phyloP scores from a whole-genome alignment of 768 basidiomycete species.

The Antrodiella citrinella region DNA sequence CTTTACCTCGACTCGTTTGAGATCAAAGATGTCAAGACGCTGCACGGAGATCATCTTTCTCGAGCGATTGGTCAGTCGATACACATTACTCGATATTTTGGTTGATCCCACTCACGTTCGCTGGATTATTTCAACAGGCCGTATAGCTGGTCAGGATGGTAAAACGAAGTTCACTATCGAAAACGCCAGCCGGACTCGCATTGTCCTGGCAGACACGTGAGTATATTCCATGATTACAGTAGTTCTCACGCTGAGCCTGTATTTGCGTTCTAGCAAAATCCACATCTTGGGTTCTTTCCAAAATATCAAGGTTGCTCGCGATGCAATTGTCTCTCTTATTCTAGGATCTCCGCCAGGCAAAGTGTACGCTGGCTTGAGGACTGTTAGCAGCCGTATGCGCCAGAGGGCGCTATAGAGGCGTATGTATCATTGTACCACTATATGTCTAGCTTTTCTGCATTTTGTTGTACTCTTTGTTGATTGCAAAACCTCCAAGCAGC shows the following conservation, averaged over 20 bases:
- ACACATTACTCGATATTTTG: no score
- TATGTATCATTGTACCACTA: no score
- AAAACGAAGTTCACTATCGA: slow-evolving; percentile 99
- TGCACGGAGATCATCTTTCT: slow-evolving; percentile 97
- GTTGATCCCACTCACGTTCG: no score
- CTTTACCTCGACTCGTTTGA: slow-evolving; percentile 98
- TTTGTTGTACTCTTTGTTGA: background rate
- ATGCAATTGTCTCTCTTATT: slow-evolving; percentile 92
- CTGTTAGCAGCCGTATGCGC: slow-evolving; percentile 88
- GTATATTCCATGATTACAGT: slow-evolving; percentile 23
- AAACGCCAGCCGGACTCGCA: slow-evolving; percentile 94
- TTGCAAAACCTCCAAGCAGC: no score
- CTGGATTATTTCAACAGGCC: slow-evolving; percentile 46
- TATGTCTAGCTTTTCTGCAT: background rate
- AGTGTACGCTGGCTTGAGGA: slow-evolving; percentile 84
- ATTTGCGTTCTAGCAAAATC: slow-evolving; percentile 69
- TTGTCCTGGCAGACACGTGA: slow-evolving; percentile 95
- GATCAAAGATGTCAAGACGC: slow-evolving; percentile 97
- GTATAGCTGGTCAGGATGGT: slow-evolving; percentile 97
- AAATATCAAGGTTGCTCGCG: slow-evolving; percentile 96
- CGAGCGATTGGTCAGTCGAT: slow-evolving; percentile 84
- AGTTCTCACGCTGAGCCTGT: background rate
- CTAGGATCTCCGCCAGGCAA: slow-evolving; percentile 94
- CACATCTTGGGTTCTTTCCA: slow-evolving; percentile 98
- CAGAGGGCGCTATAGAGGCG: slow-evolving; percentile 67